Evolutionary conservation across 2,329 filamentous ascomycete genomes (phyloP).

Genomic region (Ophiostoma triangulosporum): DNA sequence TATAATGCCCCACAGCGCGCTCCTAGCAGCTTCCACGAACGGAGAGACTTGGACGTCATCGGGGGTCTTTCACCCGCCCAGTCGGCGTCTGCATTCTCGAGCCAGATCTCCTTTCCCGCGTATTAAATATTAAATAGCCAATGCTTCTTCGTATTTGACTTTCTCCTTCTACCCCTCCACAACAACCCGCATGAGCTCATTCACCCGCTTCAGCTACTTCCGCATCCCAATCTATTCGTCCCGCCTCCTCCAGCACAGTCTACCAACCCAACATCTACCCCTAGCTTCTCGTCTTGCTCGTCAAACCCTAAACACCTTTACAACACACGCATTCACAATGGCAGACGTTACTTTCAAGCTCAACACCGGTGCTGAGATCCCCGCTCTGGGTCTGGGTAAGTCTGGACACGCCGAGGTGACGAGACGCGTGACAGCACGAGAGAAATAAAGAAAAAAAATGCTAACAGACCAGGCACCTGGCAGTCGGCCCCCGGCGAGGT

Average conservation of each 20-base stretch:
- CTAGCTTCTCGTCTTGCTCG: neutral
- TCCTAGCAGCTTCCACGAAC: neutral
- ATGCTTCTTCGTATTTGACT: neutral
- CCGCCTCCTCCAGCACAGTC: neutral
- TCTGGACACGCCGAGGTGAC: neutral
- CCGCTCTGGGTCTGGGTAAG: slow-evolving; percentile 47
- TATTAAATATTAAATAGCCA: neutral
- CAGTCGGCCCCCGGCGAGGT: slow-evolving; percentile 47
- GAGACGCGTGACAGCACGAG: neutral
- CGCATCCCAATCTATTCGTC: neutral
- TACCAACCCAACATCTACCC: no score
- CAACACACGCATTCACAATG: slow-evolving; percentile 26
- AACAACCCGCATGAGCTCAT: neutral
- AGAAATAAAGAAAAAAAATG: neutral
- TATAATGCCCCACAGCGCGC: neutral
- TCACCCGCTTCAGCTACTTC: neutral
- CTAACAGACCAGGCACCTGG: slow-evolving; percentile 41
- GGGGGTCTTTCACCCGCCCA: slow-evolving; percentile 5
- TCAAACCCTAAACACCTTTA: neutral
- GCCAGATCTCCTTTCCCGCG: neutral
- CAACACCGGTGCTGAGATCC: slow-evolving; percentile 50
- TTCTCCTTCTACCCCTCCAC: neutral
- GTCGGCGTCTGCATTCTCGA: no score
- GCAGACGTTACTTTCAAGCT: slow-evolving; percentile 45
- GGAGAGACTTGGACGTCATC: slow-evolving; percentile 4